A percentile compares a stretch with the other conserved stretches of the same genome.
phyloP scores from a whole-genome alignment of 225 moss, liverwort and hornwort species.

The Marchantia polymorpha region DNA sequence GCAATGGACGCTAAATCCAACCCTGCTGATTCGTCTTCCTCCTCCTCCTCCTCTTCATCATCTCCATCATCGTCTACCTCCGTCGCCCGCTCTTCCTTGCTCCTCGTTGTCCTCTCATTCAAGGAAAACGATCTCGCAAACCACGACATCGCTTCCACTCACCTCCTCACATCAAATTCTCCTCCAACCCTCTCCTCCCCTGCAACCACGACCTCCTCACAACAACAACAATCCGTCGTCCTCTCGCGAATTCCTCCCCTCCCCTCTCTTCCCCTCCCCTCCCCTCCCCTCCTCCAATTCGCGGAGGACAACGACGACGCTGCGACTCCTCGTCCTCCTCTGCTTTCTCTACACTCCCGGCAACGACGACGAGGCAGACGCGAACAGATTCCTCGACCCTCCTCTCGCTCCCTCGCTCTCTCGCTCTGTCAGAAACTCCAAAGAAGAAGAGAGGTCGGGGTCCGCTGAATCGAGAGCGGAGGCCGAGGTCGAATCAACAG shows the following conservation, averaged over 20 bases:
- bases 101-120: slow-evolving; percentile 12
- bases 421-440: not conserved
- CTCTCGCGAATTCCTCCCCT: not conserved
- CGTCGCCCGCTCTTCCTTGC: slow-evolving; percentile 17
- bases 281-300: not conserved
- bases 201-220: not conserved
- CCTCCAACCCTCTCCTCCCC: not conserved
- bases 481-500: not conserved
- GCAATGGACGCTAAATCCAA: slow-evolving; percentile 42
- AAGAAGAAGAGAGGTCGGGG: not conserved
- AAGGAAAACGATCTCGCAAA: slow-evolving; percentile 72
- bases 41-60: slow-evolving; percentile 45
- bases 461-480: not conserved
- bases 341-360: not conserved
- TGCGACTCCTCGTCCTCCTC: not conserved
- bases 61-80: slow-evolving; percentile 36
- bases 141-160: slow-evolving; percentile 70
- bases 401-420: not conserved
- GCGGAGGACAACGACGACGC: not conserved
- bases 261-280: not conserved
- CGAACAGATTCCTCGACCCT: not conserved
- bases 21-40: slow-evolving; percentile 20
- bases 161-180: not conserved
- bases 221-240: not conserved
- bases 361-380: not conserved